Evolutionary conservation across 2,329 filamentous ascomycete genomes (phyloP).

Genomic region (Trichoderma koningiopsis): DNA sequence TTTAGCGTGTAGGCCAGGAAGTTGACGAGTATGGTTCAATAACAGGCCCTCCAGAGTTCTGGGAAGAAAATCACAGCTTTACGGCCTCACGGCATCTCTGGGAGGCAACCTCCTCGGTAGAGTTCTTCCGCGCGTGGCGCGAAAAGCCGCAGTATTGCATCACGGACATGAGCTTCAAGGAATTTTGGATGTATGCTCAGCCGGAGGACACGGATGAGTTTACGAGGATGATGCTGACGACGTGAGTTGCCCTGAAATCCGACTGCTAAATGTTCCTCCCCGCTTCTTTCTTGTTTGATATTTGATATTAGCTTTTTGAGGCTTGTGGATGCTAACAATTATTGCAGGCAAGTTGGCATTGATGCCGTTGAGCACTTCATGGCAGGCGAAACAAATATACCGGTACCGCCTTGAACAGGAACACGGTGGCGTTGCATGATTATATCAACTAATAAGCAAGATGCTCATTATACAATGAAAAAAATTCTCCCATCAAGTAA

Average conservation of each 20-base stretch:
- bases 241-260: conserved; percentile 36
- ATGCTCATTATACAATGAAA: not conserved
- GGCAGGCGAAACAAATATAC: conserved; percentile 34
- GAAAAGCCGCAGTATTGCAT: conserved; percentile 44
- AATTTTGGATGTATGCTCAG: conserved; percentile 42
- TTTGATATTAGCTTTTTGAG: not conserved
- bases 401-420: conserved; percentile 16
- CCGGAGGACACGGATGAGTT: conserved; percentile 46
- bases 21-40: conserved; percentile 37
- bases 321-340: not conserved
- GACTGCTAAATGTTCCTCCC: not conserved
- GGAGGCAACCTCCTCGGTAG: conserved; percentile 44
- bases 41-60: conserved; percentile 30
- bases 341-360: conserved; percentile 39
- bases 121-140: conserved; percentile 50
- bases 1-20: not conserved
- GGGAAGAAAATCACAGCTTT: conserved; percentile 31
- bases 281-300: not conserved
- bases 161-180: conserved; percentile 39
- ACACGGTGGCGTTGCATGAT: not conserved
- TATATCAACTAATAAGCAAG: not conserved
- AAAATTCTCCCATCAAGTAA: not conserved
- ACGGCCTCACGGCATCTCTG: conserved; percentile 49
- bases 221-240: conserved; percentile 42
- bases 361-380: conserved; percentile 44